Evolutionary conservation across 2,329 filamentous ascomycete genomes (phyloP).

Genomic region (Fusarium sp.): DNA sequence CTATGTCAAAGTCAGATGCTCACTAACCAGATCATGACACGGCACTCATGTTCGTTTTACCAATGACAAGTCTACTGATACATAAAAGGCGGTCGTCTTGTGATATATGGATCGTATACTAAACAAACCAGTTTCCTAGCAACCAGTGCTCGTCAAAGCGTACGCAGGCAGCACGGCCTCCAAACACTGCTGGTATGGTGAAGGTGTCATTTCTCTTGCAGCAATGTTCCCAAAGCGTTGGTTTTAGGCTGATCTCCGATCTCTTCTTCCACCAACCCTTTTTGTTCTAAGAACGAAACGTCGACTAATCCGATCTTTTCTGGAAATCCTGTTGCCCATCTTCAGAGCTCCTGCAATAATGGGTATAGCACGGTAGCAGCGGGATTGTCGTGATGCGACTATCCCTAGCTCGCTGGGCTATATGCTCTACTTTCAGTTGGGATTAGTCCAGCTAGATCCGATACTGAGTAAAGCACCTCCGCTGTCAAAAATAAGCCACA

Average conservation of each 20-base stretch:
- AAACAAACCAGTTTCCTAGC: background rate
- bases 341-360: slow-evolving; percentile 7
- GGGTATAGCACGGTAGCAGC: slow-evolving; percentile 5
- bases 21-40: background rate
- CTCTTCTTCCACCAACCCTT: background rate
- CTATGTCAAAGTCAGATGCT: background rate
- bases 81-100: background rate
- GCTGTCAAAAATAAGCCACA: background rate
- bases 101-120: background rate
- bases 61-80: background rate
- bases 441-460: background rate
- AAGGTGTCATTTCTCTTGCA: background rate
- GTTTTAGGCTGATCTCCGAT: background rate
- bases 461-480: background rate
- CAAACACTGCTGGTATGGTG: background rate
- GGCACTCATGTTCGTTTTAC: background rate
- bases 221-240: background rate
- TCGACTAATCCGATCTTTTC: background rate
- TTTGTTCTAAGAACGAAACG: background rate
- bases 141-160: background rate
- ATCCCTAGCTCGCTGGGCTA: background rate
- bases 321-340: background rate
- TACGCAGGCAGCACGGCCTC: background rate
- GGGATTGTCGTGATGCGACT: background rate
- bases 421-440: background rate